Evolutionary conservation across 176 grass and related monocot genomes (phyloP), one percentile per base, ranked within the genome.

Genomic region (Pharus latifolius): DNA sequence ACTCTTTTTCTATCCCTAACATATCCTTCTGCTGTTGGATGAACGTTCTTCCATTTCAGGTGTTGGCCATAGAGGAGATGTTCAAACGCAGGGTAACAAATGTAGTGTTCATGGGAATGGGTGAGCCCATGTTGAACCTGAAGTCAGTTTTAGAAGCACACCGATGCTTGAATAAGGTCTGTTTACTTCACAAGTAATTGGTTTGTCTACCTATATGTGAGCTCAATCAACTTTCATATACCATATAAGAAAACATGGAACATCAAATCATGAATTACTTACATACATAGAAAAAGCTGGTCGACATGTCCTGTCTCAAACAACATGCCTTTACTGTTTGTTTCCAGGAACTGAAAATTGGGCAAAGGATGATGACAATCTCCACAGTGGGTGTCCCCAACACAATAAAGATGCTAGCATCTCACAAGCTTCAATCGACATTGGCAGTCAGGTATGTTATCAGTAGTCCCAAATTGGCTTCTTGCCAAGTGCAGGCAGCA

Each of bases 41-140:
- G 29, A 25, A 37, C 35, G 18, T 41, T 58, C 32, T 45, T 30
- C 29, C 13, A 4, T 76, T 76, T 37, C 66, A 93, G 94, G 94
- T 98, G 5, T 63, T 98, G 75, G 81, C 78, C 53, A 88, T 98
- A 71, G 89, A 98, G 72, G 86, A 98, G 18, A 67, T 53, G 20
- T 98, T 93, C 84, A 90, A 88, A 55, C 87, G 88, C 53, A 98
- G 87, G 78, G 94, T 98, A 22, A 83, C 86, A 60, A 93, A 98
- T 78, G 94, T 98, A 8, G 94, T 98, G 28, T 98, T 98, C 80
- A 98, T 98, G 94, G 94, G 94, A 14, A 98, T 98, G 94, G 89
- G 94, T 27, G 94, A 98, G 78, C 94, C 89, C 23, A 93, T 98
- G 94, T 17, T 98, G 70, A 98, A 98, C 48, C 84, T 98, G 7